phyloP scores from a whole-genome alignment of 345 rosid genomes.

The Eucalyptus melliodora region DNA sequence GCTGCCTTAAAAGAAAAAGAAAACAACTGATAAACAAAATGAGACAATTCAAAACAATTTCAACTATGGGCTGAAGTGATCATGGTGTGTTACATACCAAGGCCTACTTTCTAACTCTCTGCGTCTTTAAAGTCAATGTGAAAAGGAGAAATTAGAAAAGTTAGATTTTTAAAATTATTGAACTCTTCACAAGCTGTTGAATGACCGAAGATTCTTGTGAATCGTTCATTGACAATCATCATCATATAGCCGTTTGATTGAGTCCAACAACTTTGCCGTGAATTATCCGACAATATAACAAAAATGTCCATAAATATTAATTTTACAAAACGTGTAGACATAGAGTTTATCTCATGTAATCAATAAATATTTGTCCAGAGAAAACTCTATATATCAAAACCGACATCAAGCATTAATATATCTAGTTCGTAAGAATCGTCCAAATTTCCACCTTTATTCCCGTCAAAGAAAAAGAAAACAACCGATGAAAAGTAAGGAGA shows the following conservation, averaged over 20 bases:
- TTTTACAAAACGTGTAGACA: not conserved
- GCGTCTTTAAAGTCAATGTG: not conserved
- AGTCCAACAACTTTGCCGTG: not conserved
- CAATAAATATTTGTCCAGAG: not conserved
- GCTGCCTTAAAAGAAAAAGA: not conserved
- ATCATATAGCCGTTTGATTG: not conserved
- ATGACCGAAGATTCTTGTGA: rapidly evolving
- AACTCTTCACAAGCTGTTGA: not conserved
- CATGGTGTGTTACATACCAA: too few species aligned
- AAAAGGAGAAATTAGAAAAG: not conserved
- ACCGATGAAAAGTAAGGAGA: not conserved
- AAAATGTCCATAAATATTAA: not conserved
- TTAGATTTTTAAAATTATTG: not conserved
- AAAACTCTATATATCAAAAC: not conserved
- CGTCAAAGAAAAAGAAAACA: not conserved
- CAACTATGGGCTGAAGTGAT: too few species aligned
- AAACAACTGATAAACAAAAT: not conserved
- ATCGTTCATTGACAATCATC: not conserved
- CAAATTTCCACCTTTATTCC: not conserved
- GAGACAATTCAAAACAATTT: not conserved
- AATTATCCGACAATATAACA: not conserved
- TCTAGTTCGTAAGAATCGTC: not conserved
- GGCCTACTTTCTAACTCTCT: not conserved
- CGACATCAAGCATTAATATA: not conserved
- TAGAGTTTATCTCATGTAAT: not conserved